phyloP scores from a whole-genome alignment of 2,329 filamentous ascomycete species.

The Aspergillus sp. region DNA sequence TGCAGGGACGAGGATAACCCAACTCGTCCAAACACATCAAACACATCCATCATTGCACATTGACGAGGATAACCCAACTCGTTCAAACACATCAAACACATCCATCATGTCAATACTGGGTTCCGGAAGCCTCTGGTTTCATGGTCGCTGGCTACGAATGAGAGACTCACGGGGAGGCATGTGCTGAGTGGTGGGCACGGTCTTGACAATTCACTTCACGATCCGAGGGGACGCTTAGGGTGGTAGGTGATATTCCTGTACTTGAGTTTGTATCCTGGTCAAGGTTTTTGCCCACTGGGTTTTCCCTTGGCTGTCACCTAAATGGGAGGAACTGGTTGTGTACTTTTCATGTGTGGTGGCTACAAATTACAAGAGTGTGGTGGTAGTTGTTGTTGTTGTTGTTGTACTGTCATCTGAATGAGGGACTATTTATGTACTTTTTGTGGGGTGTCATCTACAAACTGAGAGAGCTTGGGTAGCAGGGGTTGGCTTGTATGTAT shows the following conservation, averaged over 20 bases:
- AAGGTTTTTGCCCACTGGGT: constrained; percentile 20
- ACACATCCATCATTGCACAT: not conserved
- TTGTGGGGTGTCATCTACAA: too few species aligned
- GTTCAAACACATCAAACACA: not conserved
- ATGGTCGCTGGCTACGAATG: not conserved
- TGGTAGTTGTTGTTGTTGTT: too few species aligned
- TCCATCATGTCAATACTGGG: not conserved
- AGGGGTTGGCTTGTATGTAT: not conserved
- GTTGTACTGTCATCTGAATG: too few species aligned
- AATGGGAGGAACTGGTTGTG: constrained; percentile 16
- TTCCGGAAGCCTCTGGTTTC: not conserved
- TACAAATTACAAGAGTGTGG: too few species aligned
- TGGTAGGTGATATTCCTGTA: not conserved
- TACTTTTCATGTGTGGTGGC: not conserved
- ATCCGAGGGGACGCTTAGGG: not conserved
- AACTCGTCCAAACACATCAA: not conserved
- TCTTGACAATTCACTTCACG: not conserved
- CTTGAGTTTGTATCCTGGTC: constrained; percentile 12
- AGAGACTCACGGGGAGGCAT: not conserved
- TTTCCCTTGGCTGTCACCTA: constrained; percentile 19
- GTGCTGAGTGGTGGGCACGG: not conserved
- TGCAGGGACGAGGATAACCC: not conserved
- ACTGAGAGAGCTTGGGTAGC: too few species aligned
- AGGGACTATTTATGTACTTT: too few species aligned
- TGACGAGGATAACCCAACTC: not conserved